A percentile compares a stretch with the other conserved stretches of the same genome.
These are phyloP conservation scores for Colletotrichum agaves DNA, from an alignment of 2,329 filamentous ascomycete species.

Conservation along the genomic window DNA sequence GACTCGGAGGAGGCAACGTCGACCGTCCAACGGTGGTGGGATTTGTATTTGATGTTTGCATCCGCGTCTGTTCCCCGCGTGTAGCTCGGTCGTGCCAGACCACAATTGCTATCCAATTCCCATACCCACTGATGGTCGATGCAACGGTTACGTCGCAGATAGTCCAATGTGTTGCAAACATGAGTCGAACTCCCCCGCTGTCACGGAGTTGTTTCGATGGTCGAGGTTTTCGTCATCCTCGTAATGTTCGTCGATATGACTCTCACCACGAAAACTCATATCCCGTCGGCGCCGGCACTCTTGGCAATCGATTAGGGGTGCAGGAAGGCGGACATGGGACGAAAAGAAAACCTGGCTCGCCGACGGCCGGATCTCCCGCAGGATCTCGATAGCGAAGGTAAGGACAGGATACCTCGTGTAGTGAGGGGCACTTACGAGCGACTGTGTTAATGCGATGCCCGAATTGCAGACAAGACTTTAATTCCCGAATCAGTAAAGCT, in stretches of 20 bases:
- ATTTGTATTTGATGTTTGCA: slow-evolving; percentile 25
- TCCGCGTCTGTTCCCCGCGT: slow-evolving; percentile 8
- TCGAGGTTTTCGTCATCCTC: background rate
- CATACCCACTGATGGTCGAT: background rate
- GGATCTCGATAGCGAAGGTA: slow-evolving; percentile 11
- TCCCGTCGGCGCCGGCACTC: background rate
- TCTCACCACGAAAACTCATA: background rate
- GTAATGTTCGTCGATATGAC: background rate
- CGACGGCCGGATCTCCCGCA: slow-evolving; percentile 6
- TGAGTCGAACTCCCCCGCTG: background rate
- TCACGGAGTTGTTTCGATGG: background rate
- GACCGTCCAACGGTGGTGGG: slow-evolving; percentile 15
- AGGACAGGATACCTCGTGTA: background rate
- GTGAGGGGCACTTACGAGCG: slow-evolving; percentile 12
- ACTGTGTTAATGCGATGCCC: background rate
- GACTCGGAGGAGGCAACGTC: slow-evolving; percentile 29
- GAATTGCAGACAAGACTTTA: background rate
- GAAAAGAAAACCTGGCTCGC: background rate
- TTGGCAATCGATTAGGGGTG: background rate
- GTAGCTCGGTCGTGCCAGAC: slow-evolving; percentile 4
- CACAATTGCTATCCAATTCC: background rate
- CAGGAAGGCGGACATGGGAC: background rate
- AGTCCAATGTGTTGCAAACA: slow-evolving; percentile 10
- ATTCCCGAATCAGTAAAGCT: slow-evolving; percentile 1
- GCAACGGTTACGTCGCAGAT: slow-evolving; percentile 11